Conservation (phyloP, 192 early-diverging fungal genomes). For the Backusella circina region DNA sequence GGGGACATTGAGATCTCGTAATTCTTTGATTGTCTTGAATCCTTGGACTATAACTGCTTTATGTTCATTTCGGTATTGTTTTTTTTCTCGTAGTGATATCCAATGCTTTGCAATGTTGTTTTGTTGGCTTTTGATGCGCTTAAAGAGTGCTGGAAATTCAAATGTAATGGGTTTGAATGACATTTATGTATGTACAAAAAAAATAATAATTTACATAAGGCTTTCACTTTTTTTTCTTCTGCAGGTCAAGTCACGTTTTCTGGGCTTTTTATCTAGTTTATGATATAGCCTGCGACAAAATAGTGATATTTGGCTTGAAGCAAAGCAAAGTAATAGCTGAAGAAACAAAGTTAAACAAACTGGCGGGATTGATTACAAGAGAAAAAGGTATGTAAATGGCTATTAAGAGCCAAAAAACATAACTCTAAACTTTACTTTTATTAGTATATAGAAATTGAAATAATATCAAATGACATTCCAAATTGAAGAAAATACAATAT, state of each 20-base stretch:
- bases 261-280: neutral
- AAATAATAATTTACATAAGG: neutral
- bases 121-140: neutral
- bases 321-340: too few species aligned
- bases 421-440: too few species aligned
- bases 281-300: too few species aligned
- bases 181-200: neutral
- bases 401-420: too few species aligned
- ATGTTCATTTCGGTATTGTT: conserved; percentile 27
- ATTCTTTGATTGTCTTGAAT: conserved; percentile 20
- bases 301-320: too few species aligned
- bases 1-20: conserved; percentile 6
- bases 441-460: too few species aligned
- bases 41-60: conserved; percentile 28
- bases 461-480: too few species aligned
- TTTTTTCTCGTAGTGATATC: conserved; percentile 25
- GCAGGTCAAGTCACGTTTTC: neutral
- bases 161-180: neutral
- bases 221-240: neutral
- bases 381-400: too few species aligned
- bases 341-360: too few species aligned
- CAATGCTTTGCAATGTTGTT: conserved; percentile 28
- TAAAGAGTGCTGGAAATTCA: conserved; percentile 12
- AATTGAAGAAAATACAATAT: too few species aligned
- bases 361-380: too few species aligned